Evolutionary conservation across 495 filamentous ascomycete species (phyloP).

Genomic region (Penicillium bialowiezense): DNA sequence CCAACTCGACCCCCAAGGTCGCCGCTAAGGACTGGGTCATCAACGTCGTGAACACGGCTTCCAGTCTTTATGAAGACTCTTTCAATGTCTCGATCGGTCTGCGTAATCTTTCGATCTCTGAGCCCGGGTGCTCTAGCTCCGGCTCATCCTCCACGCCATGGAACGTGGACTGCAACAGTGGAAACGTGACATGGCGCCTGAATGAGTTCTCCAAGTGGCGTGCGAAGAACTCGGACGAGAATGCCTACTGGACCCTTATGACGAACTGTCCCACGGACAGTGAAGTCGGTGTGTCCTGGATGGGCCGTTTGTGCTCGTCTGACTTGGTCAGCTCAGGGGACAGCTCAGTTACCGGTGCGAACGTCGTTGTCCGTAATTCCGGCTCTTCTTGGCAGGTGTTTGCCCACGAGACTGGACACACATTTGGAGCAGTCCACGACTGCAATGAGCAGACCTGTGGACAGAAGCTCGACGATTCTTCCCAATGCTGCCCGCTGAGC

Average conservation of each 20-base stretch:
- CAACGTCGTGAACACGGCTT: constrained; percentile 79
- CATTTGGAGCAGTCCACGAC: constrained; percentile 94
- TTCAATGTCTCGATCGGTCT: constrained; percentile 95
- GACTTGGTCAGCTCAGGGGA: constrained; percentile 46
- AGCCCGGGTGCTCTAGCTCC: constrained; percentile 63
- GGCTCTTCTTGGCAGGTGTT: constrained; percentile 91
- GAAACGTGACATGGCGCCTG: constrained; percentile 72
- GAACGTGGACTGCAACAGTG: constrained; percentile 70
- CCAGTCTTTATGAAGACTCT: constrained; percentile 77
- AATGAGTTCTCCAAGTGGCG: constrained; percentile 90
- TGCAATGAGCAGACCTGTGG: constrained; percentile 68
- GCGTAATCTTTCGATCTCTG: constrained; percentile 75
- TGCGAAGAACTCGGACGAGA: constrained; percentile 65
- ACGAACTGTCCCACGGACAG: constrained; percentile 78
- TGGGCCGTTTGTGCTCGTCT: constrained; percentile 78
- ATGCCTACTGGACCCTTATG: constrained; percentile 92
- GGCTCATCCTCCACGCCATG: constrained; percentile 65
- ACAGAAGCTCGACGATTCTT: constrained; percentile 56
- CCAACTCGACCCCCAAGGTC: constrained; percentile 36
- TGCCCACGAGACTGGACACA: constrained; percentile 93
- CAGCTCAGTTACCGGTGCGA: constrained; percentile 78
- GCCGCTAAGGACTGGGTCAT: constrained; percentile 71
- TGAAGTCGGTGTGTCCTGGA: constrained; percentile 92
- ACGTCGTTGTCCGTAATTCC: constrained; percentile 81
- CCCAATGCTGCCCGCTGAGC: constrained; percentile 85